Percentiles rank a stretch among this genome's conserved stretches.
Evolutionary conservation across 352 stramenopile genomes (phyloP).

Genomic region (Phytophthora citrophthora): DNA sequence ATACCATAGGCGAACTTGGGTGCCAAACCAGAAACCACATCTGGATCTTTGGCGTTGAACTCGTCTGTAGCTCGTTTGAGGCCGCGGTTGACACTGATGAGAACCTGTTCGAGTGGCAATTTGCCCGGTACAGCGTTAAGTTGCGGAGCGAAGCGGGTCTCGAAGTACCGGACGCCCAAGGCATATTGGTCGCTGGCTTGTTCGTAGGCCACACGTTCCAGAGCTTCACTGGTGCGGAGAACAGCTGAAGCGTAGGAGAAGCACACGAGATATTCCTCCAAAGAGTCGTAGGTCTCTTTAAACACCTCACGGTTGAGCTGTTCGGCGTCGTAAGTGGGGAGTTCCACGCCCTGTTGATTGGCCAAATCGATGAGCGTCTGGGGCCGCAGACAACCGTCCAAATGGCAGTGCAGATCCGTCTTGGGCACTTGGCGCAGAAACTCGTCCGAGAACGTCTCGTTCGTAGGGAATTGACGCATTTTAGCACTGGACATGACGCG

Average conservation of each 20-base stretch:
- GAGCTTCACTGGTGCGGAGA: slow-evolving; percentile 55
- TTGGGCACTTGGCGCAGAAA: slow-evolving; percentile 80
- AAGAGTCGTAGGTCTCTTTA: slow-evolving; percentile 77
- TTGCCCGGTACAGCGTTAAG: slow-evolving; percentile 67
- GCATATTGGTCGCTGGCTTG: slow-evolving; percentile 81
- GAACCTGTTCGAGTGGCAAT: slow-evolving; percentile 76
- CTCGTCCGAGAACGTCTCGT: slow-evolving; percentile 66
- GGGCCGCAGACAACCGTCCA: slow-evolving; percentile 84
- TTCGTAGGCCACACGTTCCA: slow-evolving; percentile 90
- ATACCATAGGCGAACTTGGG: slow-evolving; percentile 85
- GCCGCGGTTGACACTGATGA: slow-evolving; percentile 69
- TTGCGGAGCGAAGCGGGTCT: slow-evolving; percentile 88
- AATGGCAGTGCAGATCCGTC: slow-evolving; percentile 88
- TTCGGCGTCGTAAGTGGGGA: slow-evolving; percentile 80
- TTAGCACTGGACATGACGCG: slow-evolving; percentile 17
- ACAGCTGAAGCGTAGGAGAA: slow-evolving; percentile 82
- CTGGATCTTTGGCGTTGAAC: slow-evolving; percentile 60
- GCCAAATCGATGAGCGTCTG: slow-evolving; percentile 88
- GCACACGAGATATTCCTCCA: slow-evolving; percentile 88
- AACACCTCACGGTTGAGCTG: slow-evolving; percentile 73
- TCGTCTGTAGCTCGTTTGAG: slow-evolving; percentile 70
- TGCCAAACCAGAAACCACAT: slow-evolving; percentile 57
- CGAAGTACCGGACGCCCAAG: slow-evolving; percentile 86
- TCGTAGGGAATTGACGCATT: slow-evolving; percentile 50
- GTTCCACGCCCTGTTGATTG: slow-evolving; percentile 62